Evolutionary conservation across 2,329 filamentous ascomycete species (phyloP).

Genomic region (Colletotrichum trifolii): DNA sequence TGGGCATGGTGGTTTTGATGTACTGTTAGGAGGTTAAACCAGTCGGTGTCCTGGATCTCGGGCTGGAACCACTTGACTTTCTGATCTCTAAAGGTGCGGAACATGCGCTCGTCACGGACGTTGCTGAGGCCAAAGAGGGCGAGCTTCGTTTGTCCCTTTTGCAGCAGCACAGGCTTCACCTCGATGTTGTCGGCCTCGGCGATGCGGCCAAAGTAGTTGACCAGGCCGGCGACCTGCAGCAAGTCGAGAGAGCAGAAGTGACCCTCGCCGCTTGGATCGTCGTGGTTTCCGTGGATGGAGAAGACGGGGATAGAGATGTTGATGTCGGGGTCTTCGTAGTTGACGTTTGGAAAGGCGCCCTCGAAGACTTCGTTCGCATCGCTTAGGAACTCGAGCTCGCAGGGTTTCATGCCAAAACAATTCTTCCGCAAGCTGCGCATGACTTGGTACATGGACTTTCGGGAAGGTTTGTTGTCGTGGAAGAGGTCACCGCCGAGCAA

Average conservation of each 20-base stretch:
- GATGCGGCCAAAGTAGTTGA: slow-evolving; percentile 96
- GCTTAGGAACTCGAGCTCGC: slow-evolving; percentile 92
- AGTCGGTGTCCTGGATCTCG: slow-evolving; percentile 81
- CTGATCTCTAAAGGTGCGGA: slow-evolving; percentile 90
- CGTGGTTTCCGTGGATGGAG: slow-evolving; percentile 98
- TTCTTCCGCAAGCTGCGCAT: slow-evolving; percentile 95
- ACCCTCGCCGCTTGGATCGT: slow-evolving; percentile 96
- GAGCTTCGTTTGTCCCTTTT: slow-evolving; percentile 93
- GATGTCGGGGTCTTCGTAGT: slow-evolving; percentile 97
- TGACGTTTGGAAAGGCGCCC: slow-evolving; percentile 90
- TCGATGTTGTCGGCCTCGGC: slow-evolving; percentile 94
- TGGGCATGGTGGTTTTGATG: slow-evolving; percentile 97
- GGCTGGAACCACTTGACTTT: slow-evolving; percentile 95
- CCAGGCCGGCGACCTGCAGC: slow-evolving; percentile 86
- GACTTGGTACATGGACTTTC: slow-evolving; percentile 96
- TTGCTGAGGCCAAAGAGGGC: slow-evolving; percentile 96
- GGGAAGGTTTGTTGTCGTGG: slow-evolving; percentile 96
- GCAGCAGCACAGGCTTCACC: slow-evolving; percentile 89
- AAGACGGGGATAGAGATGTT: slow-evolving; percentile 98
- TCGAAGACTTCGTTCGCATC: slow-evolving; percentile 93
- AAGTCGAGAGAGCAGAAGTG: slow-evolving; percentile 92
- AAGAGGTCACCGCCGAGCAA: slow-evolving; percentile 94
- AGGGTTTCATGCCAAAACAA: slow-evolving; percentile 94
- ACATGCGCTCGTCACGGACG: slow-evolving; percentile 93
- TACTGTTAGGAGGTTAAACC: slow-evolving; percentile 95